Base-by-base conservation (phyloP, 129 eudicot species). In the Silybum marianum region DNA sequence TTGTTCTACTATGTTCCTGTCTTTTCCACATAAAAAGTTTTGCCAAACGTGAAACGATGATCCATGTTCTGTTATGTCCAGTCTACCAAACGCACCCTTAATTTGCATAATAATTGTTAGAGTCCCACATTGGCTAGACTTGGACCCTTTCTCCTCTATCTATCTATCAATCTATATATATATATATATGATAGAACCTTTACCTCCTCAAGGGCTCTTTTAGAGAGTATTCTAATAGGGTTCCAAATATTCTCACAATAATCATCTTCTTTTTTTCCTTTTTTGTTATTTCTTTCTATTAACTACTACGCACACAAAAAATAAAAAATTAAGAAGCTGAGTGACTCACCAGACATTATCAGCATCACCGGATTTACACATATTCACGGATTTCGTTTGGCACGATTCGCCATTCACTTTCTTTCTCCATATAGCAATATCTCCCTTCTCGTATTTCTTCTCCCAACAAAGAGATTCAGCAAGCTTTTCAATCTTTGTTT, bases 401-500 rank as follows among this genome's bases (percentile, higher is more conserved):
- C 98, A 94, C 32, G 97, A 90, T 77, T 89, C 80, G 22, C 85
- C 75, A 75, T 90, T 92, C 10, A 78, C 68, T 66, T 88, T 95
- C 73, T 95, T 95, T 77, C 87, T 89, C 88, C 88, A 95, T 34
- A 95, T 95, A 54, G 96, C 97, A 75, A 87, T 87, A 83, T 95
- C 99, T 75, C 97, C 99, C 78, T 92, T 95, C 86, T 95, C 99
- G 70, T 92, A 92, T 89, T 92, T 92, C 83, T 95, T 95, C 86
- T 95, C 97, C 99, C 99, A 95, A 84, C 99, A 95, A 80, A 95
- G 97, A 69, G 60, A 79, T 63, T 92, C 93, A 18, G 99, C 99
- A 63, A 95, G 85, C 66, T 92, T 91, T 84, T 95, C 99, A 73
- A 95, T 95, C 81, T 83, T 92, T 62, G 71, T 79, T 74, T 95